These are phyloP conservation scores for Lasiodiplodia theobromae DNA, from an alignment of 2,329 filamentous ascomycete species.

Conservation along the genomic window DNA sequence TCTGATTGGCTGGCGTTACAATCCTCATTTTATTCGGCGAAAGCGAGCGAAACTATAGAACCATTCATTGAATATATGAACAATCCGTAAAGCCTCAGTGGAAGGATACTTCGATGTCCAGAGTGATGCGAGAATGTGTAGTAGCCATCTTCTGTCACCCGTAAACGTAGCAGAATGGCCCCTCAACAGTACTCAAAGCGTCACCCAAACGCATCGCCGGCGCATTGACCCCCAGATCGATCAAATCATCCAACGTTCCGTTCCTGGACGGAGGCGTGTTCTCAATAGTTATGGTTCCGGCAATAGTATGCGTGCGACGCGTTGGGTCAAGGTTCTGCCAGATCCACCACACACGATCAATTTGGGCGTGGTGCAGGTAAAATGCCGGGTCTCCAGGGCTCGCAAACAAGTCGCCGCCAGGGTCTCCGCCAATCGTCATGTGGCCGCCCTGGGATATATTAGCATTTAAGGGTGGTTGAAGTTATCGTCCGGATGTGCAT, in stretches of 20 bases:
- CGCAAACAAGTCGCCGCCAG: constrained; percentile 54
- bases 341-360: constrained; percentile 58
- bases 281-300: constrained; percentile 56
- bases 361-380: constrained; percentile 57
- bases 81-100: no score
- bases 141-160: neutral
- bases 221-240: constrained; percentile 50
- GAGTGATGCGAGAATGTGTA: neutral
- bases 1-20: neutral
- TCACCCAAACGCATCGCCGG: constrained; percentile 41
- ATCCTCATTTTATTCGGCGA: neutral
- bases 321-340: constrained; percentile 57
- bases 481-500: no score
- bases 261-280: constrained; percentile 48
- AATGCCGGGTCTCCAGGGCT: constrained; percentile 55
- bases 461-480: neutral
- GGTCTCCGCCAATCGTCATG: constrained; percentile 55
- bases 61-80: neutral
- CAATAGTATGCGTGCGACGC: constrained; percentile 48
- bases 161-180: constrained; percentile 57
- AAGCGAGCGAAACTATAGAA: neutral
- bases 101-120: neutral
- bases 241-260: constrained; percentile 52
- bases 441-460: constrained; percentile 37
- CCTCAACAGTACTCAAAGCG: constrained; percentile 51